Percentiles rank a stretch among this genome's conserved stretches.
Conservation (phyloP, 2,329 filamentous ascomycete genomes). For the Aspergillus luchuensis region DNA sequence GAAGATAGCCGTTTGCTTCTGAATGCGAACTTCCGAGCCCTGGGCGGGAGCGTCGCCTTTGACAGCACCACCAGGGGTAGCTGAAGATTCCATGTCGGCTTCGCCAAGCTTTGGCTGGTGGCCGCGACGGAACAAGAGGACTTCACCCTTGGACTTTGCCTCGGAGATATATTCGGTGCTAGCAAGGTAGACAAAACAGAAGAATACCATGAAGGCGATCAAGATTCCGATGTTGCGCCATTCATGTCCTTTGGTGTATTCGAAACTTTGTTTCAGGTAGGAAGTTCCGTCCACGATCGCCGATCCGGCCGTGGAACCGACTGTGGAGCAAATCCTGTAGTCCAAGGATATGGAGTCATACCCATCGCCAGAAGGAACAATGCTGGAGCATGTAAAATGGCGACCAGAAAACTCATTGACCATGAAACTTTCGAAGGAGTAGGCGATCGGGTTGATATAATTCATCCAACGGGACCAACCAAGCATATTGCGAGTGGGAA, state of each 20-base stretch:
- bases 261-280: slow-evolving; percentile 57
- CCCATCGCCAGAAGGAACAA: slow-evolving; percentile 43
- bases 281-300: slow-evolving; percentile 58
- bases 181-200: slow-evolving; percentile 59
- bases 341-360: slow-evolving; percentile 38
- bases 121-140: slow-evolving; percentile 69
- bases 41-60: slow-evolving; percentile 31
- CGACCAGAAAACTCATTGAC: slow-evolving; percentile 74
- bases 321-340: slow-evolving; percentile 56
- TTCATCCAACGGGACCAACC: slow-evolving; percentile 79
- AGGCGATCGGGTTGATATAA: slow-evolving; percentile 74
- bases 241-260: slow-evolving; percentile 59
- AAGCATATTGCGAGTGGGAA: slow-evolving; percentile 61
- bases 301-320: slow-evolving; percentile 59
- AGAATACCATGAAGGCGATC: slow-evolving; percentile 62
- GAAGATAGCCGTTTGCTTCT: slow-evolving; percentile 73
- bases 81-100: slow-evolving; percentile 4
- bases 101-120: slow-evolving; percentile 2
- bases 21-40: slow-evolving; percentile 47
- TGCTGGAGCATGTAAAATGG: slow-evolving; percentile 53
- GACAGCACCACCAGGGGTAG: slow-evolving; percentile 21
- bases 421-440: slow-evolving; percentile 77
- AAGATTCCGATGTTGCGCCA: slow-evolving; percentile 72
- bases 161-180: slow-evolving; percentile 49
- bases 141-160: slow-evolving; percentile 73